Conservation (phyloP, 139 green algal species). For the Volvox reticuliferus region DNA sequence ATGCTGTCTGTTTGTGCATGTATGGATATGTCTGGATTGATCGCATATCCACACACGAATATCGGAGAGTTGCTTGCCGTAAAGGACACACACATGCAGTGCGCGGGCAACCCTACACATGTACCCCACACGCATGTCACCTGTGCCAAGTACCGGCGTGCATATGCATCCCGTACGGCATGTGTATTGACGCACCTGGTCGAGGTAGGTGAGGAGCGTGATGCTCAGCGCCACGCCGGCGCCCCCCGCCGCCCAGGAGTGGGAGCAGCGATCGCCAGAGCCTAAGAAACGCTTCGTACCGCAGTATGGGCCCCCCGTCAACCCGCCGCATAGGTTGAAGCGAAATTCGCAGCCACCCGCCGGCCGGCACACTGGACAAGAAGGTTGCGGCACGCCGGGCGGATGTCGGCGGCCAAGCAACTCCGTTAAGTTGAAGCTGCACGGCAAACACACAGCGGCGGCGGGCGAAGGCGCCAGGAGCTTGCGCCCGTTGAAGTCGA, state of each 20-base stretch:
- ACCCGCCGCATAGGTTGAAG: constrained; percentile 10
- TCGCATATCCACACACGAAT: no score
- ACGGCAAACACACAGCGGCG: constrained; percentile 31
- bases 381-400: neutral
- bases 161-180: no score
- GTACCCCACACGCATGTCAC: no score
- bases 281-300: constrained; percentile 24
- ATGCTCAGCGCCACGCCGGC: constrained; percentile 10
- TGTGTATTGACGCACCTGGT: constrained; percentile 1
- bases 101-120: no score
- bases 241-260: neutral
- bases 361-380: constrained; percentile 32
- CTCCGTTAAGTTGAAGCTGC: constrained; percentile 19
- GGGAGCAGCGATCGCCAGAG: constrained; percentile 6
- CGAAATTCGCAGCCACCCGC: constrained; percentile 36
- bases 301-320: neutral
- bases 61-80: no score
- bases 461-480: neutral
- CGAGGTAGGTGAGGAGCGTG: constrained; percentile 6
- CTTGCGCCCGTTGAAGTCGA: neutral
- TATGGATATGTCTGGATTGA: no score
- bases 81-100: no score
- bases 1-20: no score
- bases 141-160: no score
- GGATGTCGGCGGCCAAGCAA: constrained; percentile 25